Conservation (phyloP, 345 rosid species). For the Noccaea caerulescens region DNA sequence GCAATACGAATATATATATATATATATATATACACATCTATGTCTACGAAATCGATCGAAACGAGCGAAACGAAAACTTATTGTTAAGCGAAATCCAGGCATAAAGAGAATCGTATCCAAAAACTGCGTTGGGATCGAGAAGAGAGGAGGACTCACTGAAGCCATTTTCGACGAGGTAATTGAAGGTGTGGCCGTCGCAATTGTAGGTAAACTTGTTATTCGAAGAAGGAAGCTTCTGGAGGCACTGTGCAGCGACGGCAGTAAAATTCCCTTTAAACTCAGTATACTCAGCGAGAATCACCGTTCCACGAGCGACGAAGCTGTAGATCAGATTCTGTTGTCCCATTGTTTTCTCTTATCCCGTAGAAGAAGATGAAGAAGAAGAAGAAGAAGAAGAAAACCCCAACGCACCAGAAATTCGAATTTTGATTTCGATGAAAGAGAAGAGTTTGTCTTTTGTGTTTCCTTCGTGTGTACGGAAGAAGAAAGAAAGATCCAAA, state of each 20-base stretch:
- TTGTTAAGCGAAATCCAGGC: not conserved
- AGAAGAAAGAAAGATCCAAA: conserved; percentile 39
- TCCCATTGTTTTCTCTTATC: conserved; percentile 47
- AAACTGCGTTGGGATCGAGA: not conserved
- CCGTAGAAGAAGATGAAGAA: not conserved
- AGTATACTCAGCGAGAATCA: conserved; percentile 63
- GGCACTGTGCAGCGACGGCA: conserved; percentile 71
- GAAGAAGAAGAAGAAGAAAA: conserved; percentile 5
- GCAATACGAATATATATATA: not conserved
- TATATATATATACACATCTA: not conserved
- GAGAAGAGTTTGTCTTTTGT: not conserved
- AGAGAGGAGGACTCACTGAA: conserved; percentile 51
- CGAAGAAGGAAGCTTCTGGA: conserved; percentile 69
- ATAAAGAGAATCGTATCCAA: not conserved
- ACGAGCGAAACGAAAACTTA: not conserved
- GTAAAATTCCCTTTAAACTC: conserved; percentile 73
- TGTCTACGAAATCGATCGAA: not conserved
- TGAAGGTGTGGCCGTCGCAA: conserved; percentile 79
- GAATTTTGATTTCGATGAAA: conserved; percentile 2
- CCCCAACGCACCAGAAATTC: conserved; percentile 18
- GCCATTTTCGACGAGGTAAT: conserved; percentile 67
- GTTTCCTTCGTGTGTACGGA: conserved; percentile 32
- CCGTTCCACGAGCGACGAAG: conserved; percentile 74
- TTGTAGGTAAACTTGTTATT: conserved; percentile 68
- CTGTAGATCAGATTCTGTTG: conserved; percentile 73